phyloP scores from a whole-genome alignment of 495 filamentous ascomycete species.

The Aspergillus baeticus region DNA sequence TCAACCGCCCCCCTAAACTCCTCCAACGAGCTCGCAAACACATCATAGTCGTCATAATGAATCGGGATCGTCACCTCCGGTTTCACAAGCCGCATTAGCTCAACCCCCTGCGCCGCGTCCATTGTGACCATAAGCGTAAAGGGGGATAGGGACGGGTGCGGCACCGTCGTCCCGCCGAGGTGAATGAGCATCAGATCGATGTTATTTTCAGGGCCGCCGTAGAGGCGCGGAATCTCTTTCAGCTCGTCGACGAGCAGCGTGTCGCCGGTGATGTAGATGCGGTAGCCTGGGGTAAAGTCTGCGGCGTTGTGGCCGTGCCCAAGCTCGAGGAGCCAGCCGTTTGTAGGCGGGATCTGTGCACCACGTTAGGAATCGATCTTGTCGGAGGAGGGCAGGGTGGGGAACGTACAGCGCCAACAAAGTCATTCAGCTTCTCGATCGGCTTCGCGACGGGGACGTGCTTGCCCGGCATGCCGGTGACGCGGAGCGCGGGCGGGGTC shows the following conservation, averaged over 20 bases:
- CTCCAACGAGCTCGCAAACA: conserved; percentile 56
- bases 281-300: conserved; percentile 38
- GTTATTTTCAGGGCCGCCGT: conserved; percentile 40
- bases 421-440: conserved; percentile 48
- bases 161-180: conserved; percentile 65
- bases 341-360: conserved; percentile 65
- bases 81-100: conserved; percentile 58
- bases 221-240: conserved; percentile 54
- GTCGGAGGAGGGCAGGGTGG: neutral
- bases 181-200: conserved; percentile 71
- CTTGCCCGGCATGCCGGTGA: conserved; percentile 70
- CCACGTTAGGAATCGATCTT: neutral
- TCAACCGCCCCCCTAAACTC: conserved; percentile 60
- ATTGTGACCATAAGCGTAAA: conserved; percentile 65
- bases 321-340: conserved; percentile 71
- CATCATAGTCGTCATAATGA: conserved; percentile 69
- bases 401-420: conserved; percentile 53
- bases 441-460: conserved; percentile 58
- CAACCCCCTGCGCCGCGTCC: conserved; percentile 63
- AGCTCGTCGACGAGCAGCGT: conserved; percentile 67
- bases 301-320: conserved; percentile 35
- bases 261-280: conserved; percentile 73
- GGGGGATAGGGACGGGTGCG: conserved; percentile 52
- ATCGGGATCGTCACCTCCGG: conserved; percentile 68
- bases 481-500: conserved; percentile 39